Evolutionary conservation across 306 rosid genomes (phyloP), one percentile per base, ranked within the genome.

Genomic region (Potentilla sterilis): DNA sequence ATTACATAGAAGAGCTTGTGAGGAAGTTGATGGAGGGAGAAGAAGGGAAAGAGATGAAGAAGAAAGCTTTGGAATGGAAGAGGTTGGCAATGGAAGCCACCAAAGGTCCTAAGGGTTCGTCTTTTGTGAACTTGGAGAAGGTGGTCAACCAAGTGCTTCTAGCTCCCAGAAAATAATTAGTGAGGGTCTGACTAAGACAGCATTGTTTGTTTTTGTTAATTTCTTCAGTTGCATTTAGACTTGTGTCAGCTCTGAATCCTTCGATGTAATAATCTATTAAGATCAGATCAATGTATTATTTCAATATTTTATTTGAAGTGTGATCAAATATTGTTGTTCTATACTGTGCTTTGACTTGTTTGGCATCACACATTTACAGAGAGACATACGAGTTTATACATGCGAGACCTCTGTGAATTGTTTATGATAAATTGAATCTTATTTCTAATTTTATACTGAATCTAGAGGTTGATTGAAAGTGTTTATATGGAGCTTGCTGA

Each of bases 41-140:
- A 14, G 67, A 54, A 28, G 67, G 76, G n/a, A 55, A 72, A 21
- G 66, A 40, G 48, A 72, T 55, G 76, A 72, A 16, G 18, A 72
- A 72, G 52, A 72, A 72, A 8, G 76, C 76, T 19, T 9, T 72
- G 66, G 67, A 22, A 9, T 72, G 76, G 76, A 72, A 55, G 24
- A 72, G 24, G 40, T 55, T 55, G 67, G 76, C 76, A 38, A 22
- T 38, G 52, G 76, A 72, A 65, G 76, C 76, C 1, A 34, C 48
- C 18, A 12, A 16, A 40, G 40, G 51, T 55, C 52, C 76, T 1
- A 14, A 55, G 9, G 52, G 76, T 3, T 54, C 15, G 47, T 55
- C 76, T 22, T 55, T 21, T 22, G 62, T 54, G 67, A 61, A 21
- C 16, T 72, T 72, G 76, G 67, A 55, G 16, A 21, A 72, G 4